Base-by-base conservation (phyloP, 164 flowering plant species). In the Nymphaea colorata region DNA sequence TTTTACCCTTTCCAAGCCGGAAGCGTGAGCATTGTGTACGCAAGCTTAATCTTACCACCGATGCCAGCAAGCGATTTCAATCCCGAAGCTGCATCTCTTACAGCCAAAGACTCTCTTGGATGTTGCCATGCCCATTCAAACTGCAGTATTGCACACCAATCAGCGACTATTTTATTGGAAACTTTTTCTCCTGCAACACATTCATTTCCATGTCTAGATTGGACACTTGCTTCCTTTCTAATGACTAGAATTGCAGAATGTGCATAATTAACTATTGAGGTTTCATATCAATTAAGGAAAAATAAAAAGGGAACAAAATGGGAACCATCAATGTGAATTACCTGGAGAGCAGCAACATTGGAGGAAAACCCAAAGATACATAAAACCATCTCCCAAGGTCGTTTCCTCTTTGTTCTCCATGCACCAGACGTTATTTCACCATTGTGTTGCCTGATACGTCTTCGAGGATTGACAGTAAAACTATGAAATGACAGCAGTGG, bases 91-190 rank as follows among this genome's bases (percentile, higher is more conserved):
- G 93, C 93, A 41, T 82, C 67, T 74, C 93, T 82, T 59, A 93
- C 91, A 2, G 96, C 89, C 51, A 88, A 42, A 16, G 98, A 93
- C 75, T 82, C 88, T 61, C 3, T 77, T 17, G 98, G 98, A 70
- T 93, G 96, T 79, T 93, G 98, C 98, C 98, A 93, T 0, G 98
- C 97, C 98, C 97, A 91, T 76, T 93, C 98, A 77, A 93, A 93
- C 98, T 93, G 90, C 85, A 83, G 61, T 18, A 64, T 59, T 53
- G 36, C 36, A 25, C 36, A 25, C 36, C 36, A 11, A 59, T 60
- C 7, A 25, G 36, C 15, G 25, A 43, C 17, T 61, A 67, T 62
- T 61, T 71, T 15, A 25, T 25, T 25, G 36, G 36, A 25, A 25
- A 25, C 36, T 25, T 25, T 25, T 25, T 25, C 36, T 25, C 36